Evolutionary conservation across 169 alveolate species (phyloP).

Genomic region (Plasmodium adleri): DNA sequence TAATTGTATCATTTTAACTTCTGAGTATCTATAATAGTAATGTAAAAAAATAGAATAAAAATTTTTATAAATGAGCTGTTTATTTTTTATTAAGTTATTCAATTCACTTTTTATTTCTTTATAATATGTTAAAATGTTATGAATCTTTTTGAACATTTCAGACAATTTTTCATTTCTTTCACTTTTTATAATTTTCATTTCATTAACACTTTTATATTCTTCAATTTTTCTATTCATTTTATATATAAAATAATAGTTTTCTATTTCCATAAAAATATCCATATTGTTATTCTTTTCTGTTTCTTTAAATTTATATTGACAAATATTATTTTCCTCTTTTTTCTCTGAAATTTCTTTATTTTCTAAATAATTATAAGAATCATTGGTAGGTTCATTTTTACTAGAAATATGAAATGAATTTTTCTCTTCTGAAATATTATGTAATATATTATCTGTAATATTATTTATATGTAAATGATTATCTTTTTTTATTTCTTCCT

Average conservation of each 20-base stretch:
- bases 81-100: conserved; percentile 40
- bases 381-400: background rate
- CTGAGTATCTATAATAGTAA: conserved; percentile 52
- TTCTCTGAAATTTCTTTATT: background rate
- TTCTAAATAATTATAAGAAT: background rate
- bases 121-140: conserved; percentile 21
- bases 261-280: conserved; percentile 33
- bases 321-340: background rate
- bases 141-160: conserved; percentile 30
- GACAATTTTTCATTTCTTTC: conserved; percentile 17
- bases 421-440: background rate
- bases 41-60: conserved; percentile 68
- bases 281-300: background rate
- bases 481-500: background rate
- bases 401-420: background rate
- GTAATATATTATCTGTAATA: too few species aligned
- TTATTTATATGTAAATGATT: too few species aligned
- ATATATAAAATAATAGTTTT: conserved; percentile 55
- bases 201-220: conserved; percentile 44
- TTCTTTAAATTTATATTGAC: background rate
- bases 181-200: conserved; percentile 37
- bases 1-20: conserved; percentile 54
- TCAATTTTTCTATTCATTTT: conserved; percentile 66
- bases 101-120: conserved; percentile 40
- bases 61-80: conserved; percentile 54